Conservation (phyloP, 108 stramenopile species). For the Cyclostephanos tholiformis region DNA sequence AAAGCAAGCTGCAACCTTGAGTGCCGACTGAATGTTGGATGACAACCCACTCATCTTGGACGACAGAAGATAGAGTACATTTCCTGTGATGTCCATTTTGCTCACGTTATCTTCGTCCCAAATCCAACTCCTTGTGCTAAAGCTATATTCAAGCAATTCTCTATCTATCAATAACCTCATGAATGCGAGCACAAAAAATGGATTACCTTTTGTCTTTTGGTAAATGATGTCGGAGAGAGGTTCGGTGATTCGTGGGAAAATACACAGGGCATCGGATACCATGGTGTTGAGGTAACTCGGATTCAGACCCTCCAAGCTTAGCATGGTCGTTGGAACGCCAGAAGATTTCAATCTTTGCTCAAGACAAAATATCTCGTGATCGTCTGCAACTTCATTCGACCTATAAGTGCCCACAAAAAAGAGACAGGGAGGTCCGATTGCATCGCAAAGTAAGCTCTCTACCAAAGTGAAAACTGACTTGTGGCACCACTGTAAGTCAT, state of each 20-base stretch:
- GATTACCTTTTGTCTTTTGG: conserved; percentile 42
- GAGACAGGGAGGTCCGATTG: conserved; percentile 12
- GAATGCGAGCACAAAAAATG: conserved; percentile 36
- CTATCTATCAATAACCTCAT: conserved; percentile 26
- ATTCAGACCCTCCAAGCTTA: conserved; percentile 21
- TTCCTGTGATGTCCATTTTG: no score
- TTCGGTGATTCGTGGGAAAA: neutral
- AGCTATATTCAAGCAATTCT: conserved; percentile 21
- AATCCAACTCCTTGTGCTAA: conserved; percentile 20
- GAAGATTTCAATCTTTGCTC: conserved; percentile 7
- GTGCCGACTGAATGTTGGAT: neutral
- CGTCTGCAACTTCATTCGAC: conserved; percentile 32
- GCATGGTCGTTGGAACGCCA: conserved; percentile 7
- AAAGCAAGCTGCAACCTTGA: conserved; percentile 1
- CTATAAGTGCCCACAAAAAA: conserved; percentile 41
- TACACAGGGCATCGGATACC: conserved; percentile 5
- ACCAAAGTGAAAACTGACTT: conserved; percentile 25
- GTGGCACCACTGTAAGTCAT: conserved; percentile 48
- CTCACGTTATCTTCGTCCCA: conserved; percentile 28
- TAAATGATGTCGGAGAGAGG: conserved; percentile 24
- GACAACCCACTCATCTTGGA: conserved; percentile 30
- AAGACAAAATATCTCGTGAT: conserved; percentile 34
- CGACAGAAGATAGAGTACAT: neutral
- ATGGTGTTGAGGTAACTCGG: conserved; percentile 26
- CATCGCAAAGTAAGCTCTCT: conserved; percentile 32